Evolutionary conservation across 2,329 filamentous ascomycete genomes (phyloP).

Genomic region (Cladosporium sp.): DNA sequence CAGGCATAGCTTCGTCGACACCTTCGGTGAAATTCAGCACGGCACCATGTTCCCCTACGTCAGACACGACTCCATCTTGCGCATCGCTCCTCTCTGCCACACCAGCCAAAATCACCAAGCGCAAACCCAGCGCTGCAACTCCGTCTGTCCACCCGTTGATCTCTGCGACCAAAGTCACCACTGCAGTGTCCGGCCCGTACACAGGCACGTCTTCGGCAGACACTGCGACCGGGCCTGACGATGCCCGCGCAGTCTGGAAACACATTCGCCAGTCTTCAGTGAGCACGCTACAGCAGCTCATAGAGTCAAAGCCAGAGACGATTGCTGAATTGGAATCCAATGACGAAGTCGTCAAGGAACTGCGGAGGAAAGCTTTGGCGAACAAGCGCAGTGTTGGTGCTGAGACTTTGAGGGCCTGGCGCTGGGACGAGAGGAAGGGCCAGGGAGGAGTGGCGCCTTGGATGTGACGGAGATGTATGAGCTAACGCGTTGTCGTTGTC

Average conservation of each 20-base stretch:
- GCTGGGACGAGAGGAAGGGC: constrained; percentile 29
- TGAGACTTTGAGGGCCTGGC: constrained; percentile 42
- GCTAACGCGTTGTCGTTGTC: background rate
- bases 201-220: background rate
- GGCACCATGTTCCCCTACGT: constrained; percentile 7
- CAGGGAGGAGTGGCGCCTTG: constrained; percentile 28
- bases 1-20: constrained; percentile 7
- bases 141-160: background rate
- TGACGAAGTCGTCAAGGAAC: constrained; percentile 30
- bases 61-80: background rate
- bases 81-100: constrained; percentile 9
- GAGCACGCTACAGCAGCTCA: constrained; percentile 27
- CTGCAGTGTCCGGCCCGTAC: background rate
- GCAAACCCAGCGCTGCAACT: background rate
- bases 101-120: constrained; percentile 16
- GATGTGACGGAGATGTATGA: constrained; percentile 23
- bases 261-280: constrained; percentile 39
- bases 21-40: constrained; percentile 10
- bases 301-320: constrained; percentile 25
- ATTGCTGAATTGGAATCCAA: constrained; percentile 28
- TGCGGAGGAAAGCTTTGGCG: constrained; percentile 37
- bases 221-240: constrained; percentile 25
- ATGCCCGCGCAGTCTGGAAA: constrained; percentile 40
- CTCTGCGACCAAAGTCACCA: constrained; percentile 3
- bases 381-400: constrained; percentile 45